These are phyloP conservation scores for Alternaria rosae DNA, from an alignment of 2,329 filamentous ascomycete species.

Conservation along the genomic window DNA sequence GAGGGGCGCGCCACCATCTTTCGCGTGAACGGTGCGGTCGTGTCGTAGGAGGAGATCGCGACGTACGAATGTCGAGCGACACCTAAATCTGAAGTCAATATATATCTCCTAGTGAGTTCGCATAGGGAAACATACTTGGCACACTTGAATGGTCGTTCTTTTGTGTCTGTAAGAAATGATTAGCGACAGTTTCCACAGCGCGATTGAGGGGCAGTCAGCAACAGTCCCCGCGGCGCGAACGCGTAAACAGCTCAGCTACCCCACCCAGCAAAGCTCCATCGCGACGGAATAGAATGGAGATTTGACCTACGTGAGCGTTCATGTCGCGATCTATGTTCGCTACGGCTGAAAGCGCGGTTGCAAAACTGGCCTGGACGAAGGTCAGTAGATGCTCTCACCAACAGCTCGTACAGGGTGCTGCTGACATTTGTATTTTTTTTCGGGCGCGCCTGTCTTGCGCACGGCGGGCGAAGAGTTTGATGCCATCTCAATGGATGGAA, in stretches of 20 bases:
- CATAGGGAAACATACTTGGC: not conserved
- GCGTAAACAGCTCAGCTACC: constrained; percentile 41
- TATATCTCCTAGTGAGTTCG: too few species aligned
- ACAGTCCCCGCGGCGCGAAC: constrained; percentile 47
- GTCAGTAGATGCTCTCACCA: not conserved
- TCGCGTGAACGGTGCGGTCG: constrained; percentile 97
- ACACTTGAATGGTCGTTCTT: constrained; percentile 98
- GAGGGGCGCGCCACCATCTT: constrained; percentile 92
- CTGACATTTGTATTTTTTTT: constrained; percentile 96
- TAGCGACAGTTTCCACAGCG: too few species aligned
- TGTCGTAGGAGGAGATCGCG: constrained; percentile 95
- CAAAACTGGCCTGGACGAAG: constrained; percentile 74
- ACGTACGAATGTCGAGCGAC: constrained; percentile 96
- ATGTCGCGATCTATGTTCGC: constrained; percentile 95
- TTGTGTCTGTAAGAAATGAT: constrained; percentile 90
- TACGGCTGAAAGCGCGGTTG: constrained; percentile 94
- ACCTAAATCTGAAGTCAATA: constrained; percentile 70
- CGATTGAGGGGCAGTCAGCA: constrained; percentile 49
- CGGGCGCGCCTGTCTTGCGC: constrained; percentile 78
- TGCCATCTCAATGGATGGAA: constrained; percentile 62
- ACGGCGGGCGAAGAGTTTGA: constrained; percentile 72
- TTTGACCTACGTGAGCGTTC: constrained; percentile 91
- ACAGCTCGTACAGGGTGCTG: not conserved
- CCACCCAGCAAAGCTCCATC: constrained; percentile 35
- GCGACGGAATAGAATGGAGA: constrained; percentile 14